These are phyloP conservation scores for Galeopsis tetrahit DNA, from an alignment of 257 asterid species.

Conservation along the genomic window DNA sequence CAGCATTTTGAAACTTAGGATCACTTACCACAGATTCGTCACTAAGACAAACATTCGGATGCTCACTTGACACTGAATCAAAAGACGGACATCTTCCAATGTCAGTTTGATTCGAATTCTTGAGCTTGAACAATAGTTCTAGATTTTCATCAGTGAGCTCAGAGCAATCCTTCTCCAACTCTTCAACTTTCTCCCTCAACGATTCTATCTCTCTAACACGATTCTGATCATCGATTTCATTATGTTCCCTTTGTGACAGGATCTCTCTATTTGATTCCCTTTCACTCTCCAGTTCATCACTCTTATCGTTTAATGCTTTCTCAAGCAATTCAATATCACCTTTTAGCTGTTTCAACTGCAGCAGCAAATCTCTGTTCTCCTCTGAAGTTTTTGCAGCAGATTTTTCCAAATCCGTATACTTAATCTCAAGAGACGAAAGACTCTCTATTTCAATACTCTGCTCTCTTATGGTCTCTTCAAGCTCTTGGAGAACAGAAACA, in stretches of 20 bases:
- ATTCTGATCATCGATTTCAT: slow-evolving; percentile 37
- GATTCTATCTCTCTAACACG: slow-evolving; percentile 51
- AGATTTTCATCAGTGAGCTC: slow-evolving; percentile 94
- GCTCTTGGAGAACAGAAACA: slow-evolving; percentile 83
- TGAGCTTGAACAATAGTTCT: slow-evolving; percentile 75
- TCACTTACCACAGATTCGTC: slow-evolving; percentile 65
- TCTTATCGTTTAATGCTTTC: slow-evolving; percentile 49
- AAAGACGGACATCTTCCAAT: slow-evolving; percentile 45
- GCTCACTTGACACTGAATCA: slow-evolving; percentile 53
- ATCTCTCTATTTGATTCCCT: slow-evolving; percentile 33
- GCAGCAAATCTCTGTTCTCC: slow-evolving; percentile 41
- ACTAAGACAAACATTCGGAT: slow-evolving; percentile 43
- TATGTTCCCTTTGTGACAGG: background rate
- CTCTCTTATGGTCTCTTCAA: slow-evolving; percentile 72
- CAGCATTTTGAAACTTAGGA: slow-evolving; percentile 44
- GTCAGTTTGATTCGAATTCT: slow-evolving; percentile 47
- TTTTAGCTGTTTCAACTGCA: slow-evolving; percentile 45
- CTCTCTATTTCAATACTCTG: slow-evolving; percentile 77
- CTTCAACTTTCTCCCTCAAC: slow-evolving; percentile 63
- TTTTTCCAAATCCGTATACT: slow-evolving; percentile 34
- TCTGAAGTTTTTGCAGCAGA: slow-evolving; percentile 37
- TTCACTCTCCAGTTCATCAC: slow-evolving; percentile 49
- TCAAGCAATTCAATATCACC: slow-evolving; percentile 46
- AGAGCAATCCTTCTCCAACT: slow-evolving; percentile 76
- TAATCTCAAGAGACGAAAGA: slow-evolving; percentile 49